Conservation (phyloP, 176 grass and related monocot species). For the Aegilops bicornis region DNA sequence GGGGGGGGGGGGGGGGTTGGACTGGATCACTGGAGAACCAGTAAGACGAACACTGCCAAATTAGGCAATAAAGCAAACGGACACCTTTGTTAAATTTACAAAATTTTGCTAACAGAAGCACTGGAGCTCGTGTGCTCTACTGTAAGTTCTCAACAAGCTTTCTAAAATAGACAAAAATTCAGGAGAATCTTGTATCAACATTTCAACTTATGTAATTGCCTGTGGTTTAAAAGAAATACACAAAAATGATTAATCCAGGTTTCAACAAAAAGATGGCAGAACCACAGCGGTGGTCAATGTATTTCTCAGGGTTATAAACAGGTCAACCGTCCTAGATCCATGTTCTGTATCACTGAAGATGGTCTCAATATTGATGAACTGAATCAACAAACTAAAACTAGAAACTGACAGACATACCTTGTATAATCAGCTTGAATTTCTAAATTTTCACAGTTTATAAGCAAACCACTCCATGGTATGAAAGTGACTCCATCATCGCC, state of each 20-base stretch:
- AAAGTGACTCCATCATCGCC: slow-evolving; percentile 73
- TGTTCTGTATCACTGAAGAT: neutral
- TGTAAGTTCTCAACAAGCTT: neutral
- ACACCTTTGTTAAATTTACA: neutral
- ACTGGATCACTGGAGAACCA: neutral
- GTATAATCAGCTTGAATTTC: slow-evolving; percentile 99
- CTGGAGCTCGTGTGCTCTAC: neutral
- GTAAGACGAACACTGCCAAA: neutral
- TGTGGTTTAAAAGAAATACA: slow-evolving; percentile 1
- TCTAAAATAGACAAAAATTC: neutral
- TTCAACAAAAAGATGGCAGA: neutral
- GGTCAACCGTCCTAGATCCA: neutral
- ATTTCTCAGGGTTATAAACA: neutral
- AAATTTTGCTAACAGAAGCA: neutral
- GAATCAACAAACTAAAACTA: slow-evolving; percentile 31
- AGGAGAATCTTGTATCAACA: neutral
- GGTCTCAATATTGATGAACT: slow-evolving; percentile 17
- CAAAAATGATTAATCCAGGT: neutral
- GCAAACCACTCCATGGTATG: slow-evolving; percentile 96
- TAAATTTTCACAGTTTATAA: slow-evolving; percentile 80
- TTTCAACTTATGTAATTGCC: neutral
- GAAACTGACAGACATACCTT: slow-evolving; percentile 40
- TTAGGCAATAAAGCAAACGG: neutral
- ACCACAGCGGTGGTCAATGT: neutral
- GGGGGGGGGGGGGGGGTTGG: too few relatives aligned